Evolutionary conservation across 2,329 filamentous ascomycete genomes (phyloP).

Genomic region (Rutstroemia sp.): DNA sequence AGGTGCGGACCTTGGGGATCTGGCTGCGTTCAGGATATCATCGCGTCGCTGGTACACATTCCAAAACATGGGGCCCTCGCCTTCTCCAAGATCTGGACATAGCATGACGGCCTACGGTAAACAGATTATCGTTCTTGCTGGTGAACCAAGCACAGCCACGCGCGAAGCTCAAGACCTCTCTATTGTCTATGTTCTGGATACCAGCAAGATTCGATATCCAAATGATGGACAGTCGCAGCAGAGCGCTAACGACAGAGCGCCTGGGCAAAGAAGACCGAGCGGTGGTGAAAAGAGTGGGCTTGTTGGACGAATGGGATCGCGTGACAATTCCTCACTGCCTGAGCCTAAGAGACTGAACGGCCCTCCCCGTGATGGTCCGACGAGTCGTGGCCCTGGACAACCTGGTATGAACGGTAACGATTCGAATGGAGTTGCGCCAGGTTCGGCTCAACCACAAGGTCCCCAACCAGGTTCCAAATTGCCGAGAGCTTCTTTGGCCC

Average conservation of each 20-base stretch:
- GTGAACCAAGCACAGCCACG: constrained; percentile 84
- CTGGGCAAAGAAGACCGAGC: constrained; percentile 33
- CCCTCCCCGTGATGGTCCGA: constrained; percentile 36
- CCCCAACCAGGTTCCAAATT: constrained; percentile 44
- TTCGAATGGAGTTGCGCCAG: constrained; percentile 28
- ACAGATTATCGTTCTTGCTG: constrained; percentile 84
- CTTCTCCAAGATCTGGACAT: constrained; percentile 87
- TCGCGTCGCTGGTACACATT: constrained; percentile 97
- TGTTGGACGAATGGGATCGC: constrained; percentile 21
- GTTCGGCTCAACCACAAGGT: constrained; percentile 29
- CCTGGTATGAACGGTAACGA: constrained; percentile 33
- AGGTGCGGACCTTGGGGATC: constrained; percentile 82
- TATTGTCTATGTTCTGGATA: constrained; percentile 87
- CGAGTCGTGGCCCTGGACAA: constrained; percentile 29
- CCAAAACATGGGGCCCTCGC: constrained; percentile 97
- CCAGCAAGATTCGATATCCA: constrained; percentile 92
- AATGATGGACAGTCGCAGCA: constrained; percentile 51
- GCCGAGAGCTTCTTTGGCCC: constrained; percentile 51
- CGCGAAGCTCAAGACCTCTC: constrained; percentile 77
- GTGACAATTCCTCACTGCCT: constrained; percentile 22
- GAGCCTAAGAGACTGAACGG: constrained; percentile 44
- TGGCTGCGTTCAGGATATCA: constrained; percentile 77
- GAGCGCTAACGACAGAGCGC: constrained; percentile 33
- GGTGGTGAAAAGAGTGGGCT: constrained; percentile 34
- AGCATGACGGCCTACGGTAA: constrained; percentile 96